These are phyloP conservation scores for Coniochaeta sp. DNA, from an alignment of 2,329 filamentous ascomycete genomes.

Conservation along the genomic window DNA sequence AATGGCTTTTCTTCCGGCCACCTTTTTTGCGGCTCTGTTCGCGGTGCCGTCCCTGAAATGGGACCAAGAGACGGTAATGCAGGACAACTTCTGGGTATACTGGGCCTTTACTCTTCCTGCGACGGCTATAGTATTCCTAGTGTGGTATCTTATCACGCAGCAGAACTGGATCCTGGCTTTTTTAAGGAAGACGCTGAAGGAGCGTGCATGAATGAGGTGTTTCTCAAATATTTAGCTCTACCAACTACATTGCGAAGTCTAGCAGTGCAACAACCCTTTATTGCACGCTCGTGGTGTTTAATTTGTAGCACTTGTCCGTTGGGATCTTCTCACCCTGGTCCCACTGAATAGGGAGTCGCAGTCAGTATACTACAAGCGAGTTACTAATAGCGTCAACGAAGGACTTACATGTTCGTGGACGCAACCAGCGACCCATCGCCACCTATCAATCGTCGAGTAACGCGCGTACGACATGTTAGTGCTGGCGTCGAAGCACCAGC, in stretches of 20 bases:
- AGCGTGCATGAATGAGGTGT: neutral
- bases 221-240: neutral
- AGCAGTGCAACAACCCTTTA: neutral
- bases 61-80: conserved; percentile 1
- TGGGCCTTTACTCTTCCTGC: conserved; percentile 13
- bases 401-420: conserved; percentile 30
- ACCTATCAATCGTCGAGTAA: conserved; percentile 27
- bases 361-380: too few relatives aligned
- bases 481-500: conserved; percentile 28
- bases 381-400: neutral
- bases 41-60: conserved; percentile 12
- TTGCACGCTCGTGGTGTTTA: neutral
- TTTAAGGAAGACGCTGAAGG: neutral
- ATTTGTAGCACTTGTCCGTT: conserved; percentile 17
- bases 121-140: conserved; percentile 8
- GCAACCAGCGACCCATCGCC: conserved; percentile 31
- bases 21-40: conserved; percentile 25
- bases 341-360: conserved; percentile 18
- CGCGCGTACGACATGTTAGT: conserved; percentile 32
- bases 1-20: conserved; percentile 27
- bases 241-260: neutral
- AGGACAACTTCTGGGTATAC: conserved; percentile 12
- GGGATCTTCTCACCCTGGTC: conserved; percentile 24
- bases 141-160: conserved; percentile 2
- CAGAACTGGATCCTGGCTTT: neutral